Percentiles rank a stretch among this genome's conserved stretches.
Conservation (phyloP, 768 basidiomycete species). For the Psilocybe sp. region DNA sequence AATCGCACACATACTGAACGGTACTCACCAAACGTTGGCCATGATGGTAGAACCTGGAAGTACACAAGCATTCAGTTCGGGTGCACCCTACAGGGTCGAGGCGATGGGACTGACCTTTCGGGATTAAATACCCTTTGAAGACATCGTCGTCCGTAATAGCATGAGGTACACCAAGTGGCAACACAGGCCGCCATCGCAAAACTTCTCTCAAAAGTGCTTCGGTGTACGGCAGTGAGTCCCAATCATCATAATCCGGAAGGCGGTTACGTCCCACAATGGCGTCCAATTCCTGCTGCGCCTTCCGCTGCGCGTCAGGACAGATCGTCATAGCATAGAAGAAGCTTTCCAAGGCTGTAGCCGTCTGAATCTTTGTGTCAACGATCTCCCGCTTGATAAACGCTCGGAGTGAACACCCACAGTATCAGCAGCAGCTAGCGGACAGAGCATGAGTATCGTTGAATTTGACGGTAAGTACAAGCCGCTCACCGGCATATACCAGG, state of each 20-base stretch:
- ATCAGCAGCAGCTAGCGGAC: slow-evolving; percentile 10
- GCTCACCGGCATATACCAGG: too few species aligned
- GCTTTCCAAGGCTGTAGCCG: slow-evolving; percentile 10
- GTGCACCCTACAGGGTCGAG: too few species aligned
- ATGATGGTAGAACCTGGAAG: too few species aligned
- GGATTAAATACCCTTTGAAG: slow-evolving; percentile 24
- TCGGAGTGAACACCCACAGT: slow-evolving; percentile 4
- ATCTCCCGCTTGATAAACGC: background rate
- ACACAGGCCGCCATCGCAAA: slow-evolving; percentile 16
- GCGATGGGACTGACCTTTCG: slow-evolving; percentile 12
- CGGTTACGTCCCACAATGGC: too few species aligned
- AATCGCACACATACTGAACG: too few species aligned
- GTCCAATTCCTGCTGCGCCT: too few species aligned
- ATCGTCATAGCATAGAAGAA: slow-evolving; percentile 27
- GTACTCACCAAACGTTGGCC: too few species aligned
- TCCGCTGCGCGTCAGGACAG: slow-evolving; percentile 25
- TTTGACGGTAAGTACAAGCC: too few species aligned
- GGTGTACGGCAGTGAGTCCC: too few species aligned
- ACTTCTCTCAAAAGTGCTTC: slow-evolving; percentile 10
- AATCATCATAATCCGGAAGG: too few species aligned
- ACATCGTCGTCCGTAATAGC: slow-evolving; percentile 21
- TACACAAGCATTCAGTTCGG: too few species aligned
- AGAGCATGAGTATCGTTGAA: too few species aligned
- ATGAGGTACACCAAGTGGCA: slow-evolving; percentile 21
- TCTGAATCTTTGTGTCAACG: slow-evolving; percentile 2